Percentiles rank a stretch among this genome's conserved stretches.
Evolutionary conservation across 345 rosid species (phyloP).

Genomic region (Linum tenue): DNA sequence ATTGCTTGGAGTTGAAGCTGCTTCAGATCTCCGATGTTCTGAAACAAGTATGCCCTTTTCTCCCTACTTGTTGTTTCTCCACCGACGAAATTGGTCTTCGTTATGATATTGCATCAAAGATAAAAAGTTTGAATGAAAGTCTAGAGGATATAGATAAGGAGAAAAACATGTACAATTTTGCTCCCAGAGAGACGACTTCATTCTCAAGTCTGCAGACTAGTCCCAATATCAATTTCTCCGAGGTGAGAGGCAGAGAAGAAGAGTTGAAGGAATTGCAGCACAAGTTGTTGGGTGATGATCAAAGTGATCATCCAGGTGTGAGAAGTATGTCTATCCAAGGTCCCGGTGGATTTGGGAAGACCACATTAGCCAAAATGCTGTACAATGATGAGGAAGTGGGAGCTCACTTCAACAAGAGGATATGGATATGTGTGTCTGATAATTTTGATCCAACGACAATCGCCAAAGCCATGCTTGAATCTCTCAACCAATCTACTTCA

Average conservation of each 20-base stretch:
- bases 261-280: neutral
- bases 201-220: neutral
- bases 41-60: neutral
- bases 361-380: conserved; percentile 2
- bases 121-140: neutral
- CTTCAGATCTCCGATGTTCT: no score
- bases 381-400: neutral
- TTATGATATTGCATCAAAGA: conserved; percentile 4
- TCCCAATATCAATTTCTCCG: neutral
- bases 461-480: conserved; percentile 9
- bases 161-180: neutral
- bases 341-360: conserved; percentile 13
- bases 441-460: conserved; percentile 3
- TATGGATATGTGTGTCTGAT: conserved; percentile 16
- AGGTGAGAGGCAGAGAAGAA: neutral
- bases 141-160: conserved; percentile 1
- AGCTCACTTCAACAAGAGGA: neutral
- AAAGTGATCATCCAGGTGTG: neutral
- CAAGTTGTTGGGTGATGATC: neutral
- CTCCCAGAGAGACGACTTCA: neutral
- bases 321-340: conserved; percentile 1
- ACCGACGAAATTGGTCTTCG: neutral
- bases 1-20: no score
- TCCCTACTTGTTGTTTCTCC: neutral
- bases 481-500: fast-evolving